Conservation (phyloP, 495 filamentous ascomycete genomes). For the Tuber aestivum region DNA sequence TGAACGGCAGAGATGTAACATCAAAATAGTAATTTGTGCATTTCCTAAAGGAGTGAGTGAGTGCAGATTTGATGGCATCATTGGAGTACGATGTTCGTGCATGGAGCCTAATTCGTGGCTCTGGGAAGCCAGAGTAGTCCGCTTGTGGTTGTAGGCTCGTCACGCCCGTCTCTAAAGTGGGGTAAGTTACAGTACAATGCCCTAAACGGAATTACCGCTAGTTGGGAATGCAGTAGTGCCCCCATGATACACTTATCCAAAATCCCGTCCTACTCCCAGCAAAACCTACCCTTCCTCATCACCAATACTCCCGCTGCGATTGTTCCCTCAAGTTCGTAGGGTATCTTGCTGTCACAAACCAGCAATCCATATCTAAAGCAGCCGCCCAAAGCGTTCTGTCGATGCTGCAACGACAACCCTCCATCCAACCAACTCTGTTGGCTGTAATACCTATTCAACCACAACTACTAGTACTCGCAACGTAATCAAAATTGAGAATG, state of each 20-base stretch:
- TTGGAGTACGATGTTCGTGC: not conserved
- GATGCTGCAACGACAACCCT: no score
- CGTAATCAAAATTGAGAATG: no score
- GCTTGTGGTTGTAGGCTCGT: not conserved
- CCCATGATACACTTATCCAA: not conserved
- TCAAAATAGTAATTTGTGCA: not conserved
- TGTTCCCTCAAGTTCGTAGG: not conserved
- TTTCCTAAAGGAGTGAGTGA: not conserved
- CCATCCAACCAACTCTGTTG: no score
- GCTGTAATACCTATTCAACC: no score
- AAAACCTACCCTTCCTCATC: not conserved
- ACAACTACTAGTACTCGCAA: no score
- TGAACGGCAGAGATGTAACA: not conserved
- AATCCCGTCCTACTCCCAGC: not conserved
- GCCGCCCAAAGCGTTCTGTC: no score
- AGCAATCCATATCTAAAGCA: not conserved
- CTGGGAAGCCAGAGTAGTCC: not conserved
- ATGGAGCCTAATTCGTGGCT: not conserved
- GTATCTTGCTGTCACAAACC: not conserved
- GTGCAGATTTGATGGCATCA: not conserved
- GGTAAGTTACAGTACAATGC: no score
- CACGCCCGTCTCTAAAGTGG: not conserved
- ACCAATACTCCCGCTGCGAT: not conserved
- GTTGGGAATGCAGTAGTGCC: not conserved
- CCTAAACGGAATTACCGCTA: not conserved